phyloP scores from a whole-genome alignment of 129 eudicot genomes.

The Rutidosis leptorrhynchoides region DNA sequence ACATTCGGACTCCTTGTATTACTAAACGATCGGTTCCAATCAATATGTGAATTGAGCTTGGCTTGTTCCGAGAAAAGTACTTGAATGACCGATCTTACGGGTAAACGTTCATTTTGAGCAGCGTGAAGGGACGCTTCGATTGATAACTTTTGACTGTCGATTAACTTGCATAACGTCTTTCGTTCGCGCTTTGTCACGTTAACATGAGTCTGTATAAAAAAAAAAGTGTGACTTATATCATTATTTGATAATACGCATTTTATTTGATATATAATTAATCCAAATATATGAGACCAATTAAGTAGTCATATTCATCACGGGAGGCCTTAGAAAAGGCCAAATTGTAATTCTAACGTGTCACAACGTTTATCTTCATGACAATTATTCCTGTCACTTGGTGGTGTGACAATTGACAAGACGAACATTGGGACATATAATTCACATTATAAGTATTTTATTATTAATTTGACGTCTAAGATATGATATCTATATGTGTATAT shows the following conservation, averaged over 20 bases:
- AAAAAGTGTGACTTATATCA: too few species aligned
- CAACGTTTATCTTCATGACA: slow-evolving; percentile 24
- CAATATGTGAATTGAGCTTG: slow-evolving; percentile 49
- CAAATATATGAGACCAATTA: slow-evolving; percentile 12
- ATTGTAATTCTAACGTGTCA: slow-evolving; percentile 20
- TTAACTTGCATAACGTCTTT: slow-evolving; percentile 55
- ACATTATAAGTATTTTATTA: not conserved
- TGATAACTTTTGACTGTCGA: slow-evolving; percentile 71
- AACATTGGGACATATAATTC: not conserved
- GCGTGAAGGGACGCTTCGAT: slow-evolving; percentile 81
- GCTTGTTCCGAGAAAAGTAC: slow-evolving; percentile 74
- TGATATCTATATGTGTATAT: not conserved
- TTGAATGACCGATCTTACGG: slow-evolving; percentile 79
- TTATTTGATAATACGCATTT: too few species aligned
- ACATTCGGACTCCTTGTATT: slow-evolving; percentile 41
- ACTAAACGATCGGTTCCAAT: slow-evolving; percentile 55
- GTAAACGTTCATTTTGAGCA: slow-evolving; percentile 85
- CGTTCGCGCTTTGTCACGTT: slow-evolving; percentile 69
- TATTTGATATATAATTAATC: too few species aligned
- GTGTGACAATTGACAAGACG: slow-evolving; percentile 3
- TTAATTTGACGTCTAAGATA: not conserved
- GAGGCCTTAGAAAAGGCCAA: slow-evolving; percentile 27
- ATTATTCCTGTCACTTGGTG: slow-evolving; percentile 17
- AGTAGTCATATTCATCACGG: slow-evolving; percentile 38
- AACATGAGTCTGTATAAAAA: slow-evolving; percentile 59